Conservation (phyloP, 139 green algal species). For the Haematococcus lacustris region DNA sequence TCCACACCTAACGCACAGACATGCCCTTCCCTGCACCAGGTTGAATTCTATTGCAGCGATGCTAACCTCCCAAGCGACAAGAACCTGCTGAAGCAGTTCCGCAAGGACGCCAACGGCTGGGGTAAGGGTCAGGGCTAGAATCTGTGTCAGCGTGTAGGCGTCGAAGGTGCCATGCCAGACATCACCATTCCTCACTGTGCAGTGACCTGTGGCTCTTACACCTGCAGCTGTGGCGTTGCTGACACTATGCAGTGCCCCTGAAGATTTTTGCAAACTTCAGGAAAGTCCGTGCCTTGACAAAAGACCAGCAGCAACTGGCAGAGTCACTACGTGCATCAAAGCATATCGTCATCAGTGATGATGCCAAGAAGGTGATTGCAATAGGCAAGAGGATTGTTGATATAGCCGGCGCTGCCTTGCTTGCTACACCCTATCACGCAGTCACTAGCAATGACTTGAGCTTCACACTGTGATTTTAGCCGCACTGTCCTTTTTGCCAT, state of each 20-base stretch:
- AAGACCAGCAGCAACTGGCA: constrained; percentile 25
- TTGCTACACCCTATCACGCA: neutral
- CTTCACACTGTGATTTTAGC: neutral
- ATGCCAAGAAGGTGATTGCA: constrained; percentile 18
- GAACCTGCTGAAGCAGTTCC: constrained; percentile 59
- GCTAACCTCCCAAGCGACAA: constrained; percentile 69
- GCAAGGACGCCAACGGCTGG: constrained; percentile 44
- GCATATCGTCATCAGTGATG: constrained; percentile 23
- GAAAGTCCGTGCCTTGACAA: constrained; percentile 41
- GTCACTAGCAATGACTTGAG: neutral
- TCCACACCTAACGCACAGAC: no score
- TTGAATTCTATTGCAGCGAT: constrained; percentile 76
- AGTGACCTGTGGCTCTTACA: neutral
- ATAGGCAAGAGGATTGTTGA: neutral
- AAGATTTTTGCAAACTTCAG: constrained; percentile 52
- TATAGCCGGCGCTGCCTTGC: neutral
- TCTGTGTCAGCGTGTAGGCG: no score
- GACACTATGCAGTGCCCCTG: constrained; percentile 44
- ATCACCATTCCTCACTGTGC: no score
- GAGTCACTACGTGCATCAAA: constrained; percentile 23
- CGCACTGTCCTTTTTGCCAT: neutral
- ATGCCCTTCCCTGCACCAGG: no score
- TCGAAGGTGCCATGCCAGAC: no score
- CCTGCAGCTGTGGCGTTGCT: neutral
- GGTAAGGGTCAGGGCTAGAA: no score